Evolutionary conservation across 108 stramenopile genomes (phyloP), one percentile per base, ranked within the genome.

Genomic region (Skeletonema menzelii): DNA sequence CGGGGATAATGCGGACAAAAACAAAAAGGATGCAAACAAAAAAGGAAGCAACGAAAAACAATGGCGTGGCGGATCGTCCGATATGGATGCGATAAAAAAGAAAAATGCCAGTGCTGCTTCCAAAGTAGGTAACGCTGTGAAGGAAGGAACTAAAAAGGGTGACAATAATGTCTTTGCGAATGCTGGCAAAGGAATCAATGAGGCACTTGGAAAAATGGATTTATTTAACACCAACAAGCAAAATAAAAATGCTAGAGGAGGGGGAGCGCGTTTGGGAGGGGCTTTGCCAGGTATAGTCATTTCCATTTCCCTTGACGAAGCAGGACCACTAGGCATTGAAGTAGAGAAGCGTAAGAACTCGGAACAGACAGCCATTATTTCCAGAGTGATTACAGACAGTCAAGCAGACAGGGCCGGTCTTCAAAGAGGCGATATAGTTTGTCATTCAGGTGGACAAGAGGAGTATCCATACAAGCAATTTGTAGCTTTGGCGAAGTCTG

Each of bases 401-500:
- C 87, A 89, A 69, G 90, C 90, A 1, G 86, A 87, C 11, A 34
- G 28, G 2, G 87, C 87, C 1, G 90, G 88, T 44, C 57, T 93
- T 49, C 57, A 84, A 69, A 75, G 90, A 42, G 92, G 92, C 2
- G 92, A 94, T 69, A 81, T 94, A 30, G n/a, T 94, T 5, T 94
- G 92, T 34, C 84, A 84, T 76, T 65, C 86, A 17, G 72, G 85
- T 46, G 92, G 89, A 34, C 72, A 88, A 65, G 65, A 80, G 40
- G 92, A 94, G 69, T 88, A 90, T 59, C 79, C 61, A 38, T 93
- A 94, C 65, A 79, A 90, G 44, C 56, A 85, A 63, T 89, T 94
- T 67, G 28, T 94, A 27, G 63, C 58, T 14, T 34, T 91, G 66
- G 90, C 88, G 0, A 72, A 64, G 56, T 72, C 76, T 6, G 59